These are phyloP conservation scores for Alternaria triticina DNA, from an alignment of 2,329 filamentous ascomycete genomes.

Conservation along the genomic window DNA sequence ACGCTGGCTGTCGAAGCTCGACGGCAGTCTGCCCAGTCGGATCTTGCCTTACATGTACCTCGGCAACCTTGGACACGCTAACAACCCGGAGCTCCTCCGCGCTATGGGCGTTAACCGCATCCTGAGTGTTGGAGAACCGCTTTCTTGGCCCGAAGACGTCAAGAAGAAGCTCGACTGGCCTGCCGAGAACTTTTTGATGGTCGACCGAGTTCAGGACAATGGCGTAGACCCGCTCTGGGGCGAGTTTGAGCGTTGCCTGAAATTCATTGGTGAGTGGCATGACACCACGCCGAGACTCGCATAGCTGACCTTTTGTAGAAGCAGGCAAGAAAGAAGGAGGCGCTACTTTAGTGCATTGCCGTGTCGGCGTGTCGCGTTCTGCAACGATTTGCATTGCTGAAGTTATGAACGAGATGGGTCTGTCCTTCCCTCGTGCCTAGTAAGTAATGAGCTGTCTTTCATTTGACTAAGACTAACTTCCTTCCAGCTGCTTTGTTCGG, in stretches of 20 bases:
- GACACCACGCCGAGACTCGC: neutral
- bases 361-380: conserved; percentile 92
- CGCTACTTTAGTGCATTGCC: conserved; percentile 92
- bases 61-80: conserved; percentile 90
- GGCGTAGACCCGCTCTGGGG: conserved; percentile 90
- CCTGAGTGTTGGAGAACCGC: conserved; percentile 87
- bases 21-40: conserved; percentile 89
- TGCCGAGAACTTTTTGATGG: conserved; percentile 75
- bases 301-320: conserved; percentile 60
- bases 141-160: conserved; percentile 78
- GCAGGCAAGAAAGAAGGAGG: conserved; percentile 76
- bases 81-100: conserved; percentile 83
- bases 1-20: conserved; percentile 80
- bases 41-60: conserved; percentile 95
- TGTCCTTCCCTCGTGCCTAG: conserved; percentile 92
- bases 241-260: conserved; percentile 83
- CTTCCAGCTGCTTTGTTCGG: conserved; percentile 79
- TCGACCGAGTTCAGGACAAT: conserved; percentile 93
- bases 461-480: conserved; percentile 12
- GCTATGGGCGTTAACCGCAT: conserved; percentile 85
- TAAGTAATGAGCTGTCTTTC: conserved; percentile 46
- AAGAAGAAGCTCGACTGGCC: conserved; percentile 69
- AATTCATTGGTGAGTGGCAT: conserved; percentile 81
- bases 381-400: conserved; percentile 99
- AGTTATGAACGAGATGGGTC: conserved; percentile 80